These are phyloP conservation scores for Antitrichia curtipendula DNA, from an alignment of 225 moss, liverwort and hornwort genomes.

Conservation along the genomic window DNA sequence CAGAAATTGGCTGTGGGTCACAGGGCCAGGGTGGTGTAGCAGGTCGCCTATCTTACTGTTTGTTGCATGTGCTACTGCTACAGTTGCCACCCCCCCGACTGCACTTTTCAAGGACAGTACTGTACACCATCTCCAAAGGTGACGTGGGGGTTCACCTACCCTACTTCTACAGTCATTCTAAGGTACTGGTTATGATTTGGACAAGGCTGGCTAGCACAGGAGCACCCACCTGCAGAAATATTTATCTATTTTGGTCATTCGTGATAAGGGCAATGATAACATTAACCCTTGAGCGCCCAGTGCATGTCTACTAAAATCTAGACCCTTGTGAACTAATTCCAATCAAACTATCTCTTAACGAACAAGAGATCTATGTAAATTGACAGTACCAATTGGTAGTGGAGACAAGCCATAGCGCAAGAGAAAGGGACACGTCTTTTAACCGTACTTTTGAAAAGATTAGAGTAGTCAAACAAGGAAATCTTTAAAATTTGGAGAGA, in stretches of 20 bases:
- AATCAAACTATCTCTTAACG: too few species aligned
- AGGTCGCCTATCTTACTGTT: not conserved
- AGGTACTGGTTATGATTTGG: not conserved
- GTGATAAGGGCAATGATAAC: not conserved
- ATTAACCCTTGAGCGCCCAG: too few species aligned
- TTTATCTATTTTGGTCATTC: not conserved
- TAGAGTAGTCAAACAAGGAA: too few species aligned
- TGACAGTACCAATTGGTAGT: too few species aligned
- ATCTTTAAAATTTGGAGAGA: too few species aligned
- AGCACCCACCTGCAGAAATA: not conserved
- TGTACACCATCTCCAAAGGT: not conserved
- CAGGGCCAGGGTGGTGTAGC: not conserved
- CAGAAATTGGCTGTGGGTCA: not conserved
- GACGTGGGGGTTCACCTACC: not conserved
- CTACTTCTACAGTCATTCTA: not conserved
- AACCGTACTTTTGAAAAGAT: too few species aligned
- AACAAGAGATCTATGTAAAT: too few species aligned
- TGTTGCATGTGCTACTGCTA: not conserved
- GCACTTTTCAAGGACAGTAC: not conserved
- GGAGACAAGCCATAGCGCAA: too few species aligned
- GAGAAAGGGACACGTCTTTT: too few species aligned
- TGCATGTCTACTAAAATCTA: too few species aligned
- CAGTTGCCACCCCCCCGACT: not conserved
- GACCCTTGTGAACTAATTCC: too few species aligned
- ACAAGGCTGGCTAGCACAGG: not conserved